Evolutionary conservation across 2,329 filamentous ascomycete genomes (phyloP).

Genomic region (Calonectria fujianensis): DNA sequence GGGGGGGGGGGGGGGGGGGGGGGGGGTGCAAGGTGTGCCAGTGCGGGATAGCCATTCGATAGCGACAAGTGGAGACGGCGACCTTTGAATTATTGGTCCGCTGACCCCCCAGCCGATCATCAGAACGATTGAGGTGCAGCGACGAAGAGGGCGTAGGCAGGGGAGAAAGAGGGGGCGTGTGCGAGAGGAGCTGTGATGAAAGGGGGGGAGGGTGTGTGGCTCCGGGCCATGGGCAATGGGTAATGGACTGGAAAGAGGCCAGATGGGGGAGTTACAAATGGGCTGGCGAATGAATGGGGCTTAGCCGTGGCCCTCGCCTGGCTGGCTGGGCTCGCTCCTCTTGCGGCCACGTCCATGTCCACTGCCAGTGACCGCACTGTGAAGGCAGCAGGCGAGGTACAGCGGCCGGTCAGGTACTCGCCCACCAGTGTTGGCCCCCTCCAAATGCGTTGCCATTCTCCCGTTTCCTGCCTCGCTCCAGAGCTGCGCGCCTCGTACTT

Average conservation of each 20-base stretch:
- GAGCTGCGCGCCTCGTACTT: constrained; percentile 29
- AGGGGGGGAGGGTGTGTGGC: constrained; percentile 33
- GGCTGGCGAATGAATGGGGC: constrained; percentile 51
- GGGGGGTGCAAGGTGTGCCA: constrained; percentile 33
- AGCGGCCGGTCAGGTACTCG: constrained; percentile 26
- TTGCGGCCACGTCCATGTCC: constrained; percentile 38
- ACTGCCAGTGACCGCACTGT: constrained; percentile 21
- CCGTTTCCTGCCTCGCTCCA: constrained; percentile 33
- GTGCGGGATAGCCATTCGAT: constrained; percentile 47
- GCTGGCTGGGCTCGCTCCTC: constrained; percentile 30
- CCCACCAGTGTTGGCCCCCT: neutral
- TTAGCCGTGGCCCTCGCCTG: constrained; percentile 43
- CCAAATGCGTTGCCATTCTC: constrained; percentile 16
- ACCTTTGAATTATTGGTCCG: constrained; percentile 46
- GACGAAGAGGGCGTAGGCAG: constrained; percentile 44
- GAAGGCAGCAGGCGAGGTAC: constrained; percentile 30
- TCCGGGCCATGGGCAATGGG: constrained; percentile 42
- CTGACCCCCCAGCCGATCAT: constrained; percentile 50
- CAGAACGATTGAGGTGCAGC: constrained; percentile 52
- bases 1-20: no score
- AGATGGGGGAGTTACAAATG: constrained; percentile 52
- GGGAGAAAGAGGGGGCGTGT: constrained; percentile 27
- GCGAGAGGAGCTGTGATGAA: constrained; percentile 29
- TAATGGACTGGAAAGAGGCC: constrained; percentile 43
- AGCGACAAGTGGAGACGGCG: constrained; percentile 48